Evolutionary conservation across 495 filamentous ascomycete species (phyloP).

Genomic region (Penicillium lividum): DNA sequence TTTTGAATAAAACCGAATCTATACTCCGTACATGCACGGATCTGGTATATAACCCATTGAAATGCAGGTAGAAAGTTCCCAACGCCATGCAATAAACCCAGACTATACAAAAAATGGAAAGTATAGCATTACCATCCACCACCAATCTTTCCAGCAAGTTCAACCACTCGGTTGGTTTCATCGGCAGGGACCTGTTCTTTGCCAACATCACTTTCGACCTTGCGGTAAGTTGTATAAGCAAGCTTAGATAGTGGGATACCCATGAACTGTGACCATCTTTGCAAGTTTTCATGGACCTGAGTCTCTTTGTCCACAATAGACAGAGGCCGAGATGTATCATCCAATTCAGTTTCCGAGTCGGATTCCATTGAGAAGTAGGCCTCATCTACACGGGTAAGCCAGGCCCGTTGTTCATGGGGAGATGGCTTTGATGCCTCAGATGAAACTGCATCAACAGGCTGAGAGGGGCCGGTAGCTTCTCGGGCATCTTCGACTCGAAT

Average conservation of each 20-base stretch:
- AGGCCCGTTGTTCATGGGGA: slow-evolving; percentile 75
- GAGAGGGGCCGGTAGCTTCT: slow-evolving; percentile 23
- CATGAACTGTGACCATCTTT: slow-evolving; percentile 72
- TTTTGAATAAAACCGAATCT: neutral
- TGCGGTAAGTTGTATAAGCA: slow-evolving; percentile 81
- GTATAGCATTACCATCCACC: slow-evolving; percentile 79
- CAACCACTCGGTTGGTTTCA: slow-evolving; percentile 80
- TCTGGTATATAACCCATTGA: slow-evolving; percentile 9
- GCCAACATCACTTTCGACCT: slow-evolving; percentile 93
- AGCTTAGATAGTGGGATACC: slow-evolving; percentile 70
- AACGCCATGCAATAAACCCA: slow-evolving; percentile 25
- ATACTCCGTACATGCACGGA: neutral
- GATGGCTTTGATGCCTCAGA: slow-evolving; percentile 53
- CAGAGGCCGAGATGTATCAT: slow-evolving; percentile 11
- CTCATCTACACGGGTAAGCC: slow-evolving; percentile 86
- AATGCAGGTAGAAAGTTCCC: slow-evolving; percentile 5
- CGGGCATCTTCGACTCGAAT: slow-evolving; percentile 79
- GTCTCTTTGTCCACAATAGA: slow-evolving; percentile 34
- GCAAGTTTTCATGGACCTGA: slow-evolving; percentile 56
- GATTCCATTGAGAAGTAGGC: slow-evolving; percentile 87
- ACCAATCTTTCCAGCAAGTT: slow-evolving; percentile 88
- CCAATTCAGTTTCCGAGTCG: slow-evolving; percentile 39
- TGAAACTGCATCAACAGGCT: slow-evolving; percentile 6
- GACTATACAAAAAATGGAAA: neutral
- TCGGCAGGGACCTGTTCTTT: slow-evolving; percentile 57